These are phyloP conservation scores for Monosporascus cannonballus DNA, from an alignment of 2,329 filamentous ascomycete species.

Conservation along the genomic window DNA sequence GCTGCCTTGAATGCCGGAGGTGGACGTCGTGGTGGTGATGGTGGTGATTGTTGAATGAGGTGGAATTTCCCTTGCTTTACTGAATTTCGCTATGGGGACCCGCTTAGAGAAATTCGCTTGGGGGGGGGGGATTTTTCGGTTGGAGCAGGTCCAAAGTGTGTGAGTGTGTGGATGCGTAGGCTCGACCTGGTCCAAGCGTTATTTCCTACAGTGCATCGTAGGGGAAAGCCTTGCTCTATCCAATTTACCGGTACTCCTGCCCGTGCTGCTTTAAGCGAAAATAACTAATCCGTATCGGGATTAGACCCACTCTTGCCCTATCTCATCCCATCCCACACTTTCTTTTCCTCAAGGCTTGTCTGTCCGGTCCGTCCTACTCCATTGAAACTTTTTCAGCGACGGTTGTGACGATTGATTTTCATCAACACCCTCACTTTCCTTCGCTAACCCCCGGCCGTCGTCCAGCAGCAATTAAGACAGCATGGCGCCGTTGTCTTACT, in stretches of 20 bases:
- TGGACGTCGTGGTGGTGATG: slow-evolving; percentile 12
- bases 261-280: slow-evolving; percentile 18
- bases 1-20: slow-evolving; percentile 8
- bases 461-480: slow-evolving; percentile 32
- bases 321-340: slow-evolving; percentile 22
- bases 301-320: slow-evolving; percentile 22
- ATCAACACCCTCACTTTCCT: slow-evolving; percentile 14
- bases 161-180: background rate
- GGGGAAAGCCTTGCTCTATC: no score
- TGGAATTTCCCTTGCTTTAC: slow-evolving; percentile 14
- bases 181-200: background rate
- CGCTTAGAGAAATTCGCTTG: slow-evolving; percentile 19
- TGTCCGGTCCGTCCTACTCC: background rate
- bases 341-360: slow-evolving; percentile 1
- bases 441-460: slow-evolving; percentile 12
- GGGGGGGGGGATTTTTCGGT: slow-evolving; percentile 13
- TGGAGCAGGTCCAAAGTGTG: background rate
- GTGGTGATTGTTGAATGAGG: slow-evolving; percentile 12
- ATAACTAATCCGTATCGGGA: slow-evolving; percentile 3
- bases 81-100: background rate
- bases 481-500: slow-evolving; percentile 66
- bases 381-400: slow-evolving; percentile 9
- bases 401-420: slow-evolving; percentile 7
- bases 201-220: no score
- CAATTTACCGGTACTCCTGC: slow-evolving; percentile 4